Conservation (phyloP, 306 rosid species). For the Sesbania bispinosa region DNA sequence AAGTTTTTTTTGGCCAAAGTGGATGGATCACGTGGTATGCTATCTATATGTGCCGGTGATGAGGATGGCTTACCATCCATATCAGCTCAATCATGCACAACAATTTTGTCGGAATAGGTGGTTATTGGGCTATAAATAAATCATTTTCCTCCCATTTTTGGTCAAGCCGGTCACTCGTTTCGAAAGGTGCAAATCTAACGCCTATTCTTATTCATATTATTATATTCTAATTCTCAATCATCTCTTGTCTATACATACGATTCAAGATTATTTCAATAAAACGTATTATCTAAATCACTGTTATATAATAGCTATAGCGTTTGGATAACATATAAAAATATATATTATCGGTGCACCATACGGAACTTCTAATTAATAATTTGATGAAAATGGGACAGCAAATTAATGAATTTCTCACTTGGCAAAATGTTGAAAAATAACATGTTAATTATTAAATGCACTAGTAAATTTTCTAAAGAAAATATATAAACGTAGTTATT, state of each 20-base stretch:
- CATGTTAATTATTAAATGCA: too few species aligned
- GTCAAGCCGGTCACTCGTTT: slow-evolving; percentile 31
- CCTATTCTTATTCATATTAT: slow-evolving; percentile 6
- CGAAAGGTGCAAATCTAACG: slow-evolving; percentile 25
- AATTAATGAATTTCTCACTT: background rate
- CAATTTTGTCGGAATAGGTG: slow-evolving; percentile 80
- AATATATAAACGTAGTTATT: too few species aligned
- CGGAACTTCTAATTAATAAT: slow-evolving; percentile 9
- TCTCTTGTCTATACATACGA: slow-evolving; percentile 7
- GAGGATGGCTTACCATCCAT: slow-evolving; percentile 78
- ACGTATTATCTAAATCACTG: background rate
- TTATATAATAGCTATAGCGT: background rate
- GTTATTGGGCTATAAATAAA: slow-evolving; percentile 45
- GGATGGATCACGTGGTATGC: slow-evolving; percentile 51
- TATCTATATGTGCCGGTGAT: slow-evolving; percentile 47
- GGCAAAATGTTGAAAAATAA: background rate
- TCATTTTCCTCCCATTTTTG: slow-evolving; percentile 44
- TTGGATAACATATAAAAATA: background rate
- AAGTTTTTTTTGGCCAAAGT: slow-evolving; percentile 7
- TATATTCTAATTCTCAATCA: background rate
- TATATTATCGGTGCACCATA: slow-evolving; percentile 28
- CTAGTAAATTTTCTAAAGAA: too few species aligned
- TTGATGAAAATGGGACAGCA: background rate
- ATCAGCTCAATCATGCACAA: slow-evolving; percentile 40
- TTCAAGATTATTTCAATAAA: slow-evolving; percentile 12